Base-by-base conservation (phyloP, 78 protist genomes). In the Dictyostelium brefeldianum region DNA sequence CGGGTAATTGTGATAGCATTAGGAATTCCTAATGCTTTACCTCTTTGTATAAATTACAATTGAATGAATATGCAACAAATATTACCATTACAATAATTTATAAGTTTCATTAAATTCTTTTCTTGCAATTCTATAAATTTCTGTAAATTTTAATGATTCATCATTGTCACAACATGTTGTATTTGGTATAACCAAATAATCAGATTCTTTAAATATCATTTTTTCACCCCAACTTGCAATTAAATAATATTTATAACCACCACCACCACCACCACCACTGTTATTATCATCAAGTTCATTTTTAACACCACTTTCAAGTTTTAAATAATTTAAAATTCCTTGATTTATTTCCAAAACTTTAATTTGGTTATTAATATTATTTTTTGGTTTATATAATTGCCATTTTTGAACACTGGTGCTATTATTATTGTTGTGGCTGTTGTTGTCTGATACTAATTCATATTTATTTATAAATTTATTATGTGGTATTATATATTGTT, bases 81-180 rank as follows among this genome's bases (percentile, higher is more conserved):
- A n/a, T n/a, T n/a, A n/a, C n/a, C n/a, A n/a, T n/a, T n/a, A n/a
- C 10, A 25, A 27, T 27, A 11, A 27, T 29, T 64, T 64, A 64
- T 64, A 64, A 64, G 73, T 64, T 64, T 64, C 73, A 27, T 27
- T 27, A 64, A 64, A 64, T 64, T 64, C 73, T 64, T 64, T 64
- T 25, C 27, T 64, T 64, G 73, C 22, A 64, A 64, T 64, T 64
- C 73, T 64, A 27, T 64, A 64, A 10, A 64, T 64, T 10, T 64
- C 67, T 9, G 22, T 64, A 27, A 12, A 25, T 3, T 64, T 64
- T 11, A 11, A 10, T 25, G 14, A 12, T 4, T 51, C 43, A 36
- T 36, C 43, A 36, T 36, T 36, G 43, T 36, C 2, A 36, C 43
- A 36, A 36, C 43, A 36, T 36, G 43, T 36, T 36, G 43, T 36